These are phyloP conservation scores for Xylaria curta DNA, from an alignment of 495 filamentous ascomycete species.

Conservation along the genomic window DNA sequence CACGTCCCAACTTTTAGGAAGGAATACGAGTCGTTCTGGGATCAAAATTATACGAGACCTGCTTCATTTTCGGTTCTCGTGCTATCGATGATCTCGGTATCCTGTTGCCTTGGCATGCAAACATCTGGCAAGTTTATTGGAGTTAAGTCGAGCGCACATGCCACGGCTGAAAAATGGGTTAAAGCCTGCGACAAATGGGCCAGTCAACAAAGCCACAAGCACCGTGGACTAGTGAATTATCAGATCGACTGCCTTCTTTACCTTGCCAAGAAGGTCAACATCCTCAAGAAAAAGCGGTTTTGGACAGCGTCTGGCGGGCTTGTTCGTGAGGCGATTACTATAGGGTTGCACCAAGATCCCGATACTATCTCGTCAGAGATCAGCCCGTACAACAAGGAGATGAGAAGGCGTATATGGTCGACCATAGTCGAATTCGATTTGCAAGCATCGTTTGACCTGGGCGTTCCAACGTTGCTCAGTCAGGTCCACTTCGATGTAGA, in stretches of 20 bases:
- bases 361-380: constrained; percentile 34
- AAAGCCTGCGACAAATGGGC: constrained; percentile 42
- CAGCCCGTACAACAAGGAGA: constrained; percentile 41
- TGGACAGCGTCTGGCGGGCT: constrained; percentile 42
- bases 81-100: constrained; percentile 42
- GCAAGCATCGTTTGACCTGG: constrained; percentile 44
- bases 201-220: constrained; percentile 38
- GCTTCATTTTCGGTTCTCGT: constrained; percentile 57
- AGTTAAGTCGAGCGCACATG: constrained; percentile 38
- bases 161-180: constrained; percentile 42
- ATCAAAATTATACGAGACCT: constrained; percentile 43
- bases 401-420: constrained; percentile 44
- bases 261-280: constrained; percentile 43
- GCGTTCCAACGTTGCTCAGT: constrained; percentile 43
- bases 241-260: constrained; percentile 44
- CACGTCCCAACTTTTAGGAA: constrained; percentile 61
- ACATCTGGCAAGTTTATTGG: constrained; percentile 40
- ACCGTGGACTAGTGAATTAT: constrained; percentile 45
- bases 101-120: constrained; percentile 71
- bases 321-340: constrained; percentile 39
- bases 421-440: constrained; percentile 44
- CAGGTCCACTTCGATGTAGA: constrained; percentile 37
- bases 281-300: constrained; percentile 44
- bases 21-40: constrained; percentile 51
- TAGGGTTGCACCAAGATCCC: constrained; percentile 42